Evolutionary conservation across 2,329 filamentous ascomycete species (phyloP).

Genomic region (Fusarium sp.): DNA sequence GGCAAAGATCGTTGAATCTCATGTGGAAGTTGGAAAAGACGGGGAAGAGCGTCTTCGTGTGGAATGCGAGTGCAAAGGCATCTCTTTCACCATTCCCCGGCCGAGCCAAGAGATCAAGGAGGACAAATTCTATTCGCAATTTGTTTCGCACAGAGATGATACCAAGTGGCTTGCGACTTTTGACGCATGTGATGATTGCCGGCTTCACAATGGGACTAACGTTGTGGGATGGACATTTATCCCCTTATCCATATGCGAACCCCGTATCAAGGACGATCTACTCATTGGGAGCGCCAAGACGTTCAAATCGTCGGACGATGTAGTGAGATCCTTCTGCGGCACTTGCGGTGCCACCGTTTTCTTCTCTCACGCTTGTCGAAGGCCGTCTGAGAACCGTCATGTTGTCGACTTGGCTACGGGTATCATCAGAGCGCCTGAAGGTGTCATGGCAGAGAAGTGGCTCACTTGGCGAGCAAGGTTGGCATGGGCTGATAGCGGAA

Average conservation of each 20-base stretch:
- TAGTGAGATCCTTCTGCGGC: constrained; percentile 58
- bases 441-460: constrained; percentile 57
- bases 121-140: constrained; percentile 46
- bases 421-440: constrained; percentile 57
- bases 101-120: constrained; percentile 48
- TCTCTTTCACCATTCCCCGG: constrained; percentile 57
- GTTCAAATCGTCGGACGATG: constrained; percentile 52
- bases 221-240: constrained; percentile 56
- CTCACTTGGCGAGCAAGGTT: constrained; percentile 57
- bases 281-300: constrained; percentile 56
- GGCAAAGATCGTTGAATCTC: constrained; percentile 42
- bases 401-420: constrained; percentile 57
- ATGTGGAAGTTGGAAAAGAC: constrained; percentile 47
- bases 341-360: constrained; percentile 59
- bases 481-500: constrained; percentile 49
- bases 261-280: constrained; percentile 51
- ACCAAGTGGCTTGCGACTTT: constrained; percentile 56
- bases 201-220: constrained; percentile 55
- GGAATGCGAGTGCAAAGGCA: constrained; percentile 59
- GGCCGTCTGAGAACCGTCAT: constrained; percentile 45
- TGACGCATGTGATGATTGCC: constrained; percentile 58
- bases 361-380: constrained; percentile 44
- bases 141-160: constrained; percentile 51
- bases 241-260: constrained; percentile 51
- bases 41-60: constrained; percentile 55